Conservation (phyloP, 805 yeast species). For the Myxozyma vanderwaltii region DNA sequence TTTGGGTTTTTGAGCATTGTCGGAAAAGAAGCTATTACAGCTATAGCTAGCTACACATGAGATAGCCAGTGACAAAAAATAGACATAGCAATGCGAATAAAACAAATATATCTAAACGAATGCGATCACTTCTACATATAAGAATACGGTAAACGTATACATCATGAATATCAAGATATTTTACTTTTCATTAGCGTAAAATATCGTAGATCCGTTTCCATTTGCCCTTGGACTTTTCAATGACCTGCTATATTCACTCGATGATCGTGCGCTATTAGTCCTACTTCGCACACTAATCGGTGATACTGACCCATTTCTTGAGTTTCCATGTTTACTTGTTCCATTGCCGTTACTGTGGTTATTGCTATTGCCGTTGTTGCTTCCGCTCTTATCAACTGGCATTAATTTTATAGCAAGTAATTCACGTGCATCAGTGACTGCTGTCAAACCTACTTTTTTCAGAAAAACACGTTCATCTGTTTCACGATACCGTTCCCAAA, state of each 20-base stretch:
- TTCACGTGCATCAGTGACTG: slow-evolving; percentile 25
- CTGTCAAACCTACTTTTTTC: slow-evolving; percentile 21
- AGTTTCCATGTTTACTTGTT: neutral
- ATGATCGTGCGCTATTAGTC: neutral
- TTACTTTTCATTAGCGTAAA: neutral
- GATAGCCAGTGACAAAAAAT: neutral
- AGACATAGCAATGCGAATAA: neutral
- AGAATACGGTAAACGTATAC: neutral
- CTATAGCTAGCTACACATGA: too few species aligned
- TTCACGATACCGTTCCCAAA: slow-evolving; percentile 33
- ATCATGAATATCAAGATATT: neutral
- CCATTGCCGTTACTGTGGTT: neutral
- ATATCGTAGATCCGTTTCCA: neutral
- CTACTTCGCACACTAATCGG: slow-evolving; percentile 6
- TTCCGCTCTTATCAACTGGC: slow-evolving; percentile 3
- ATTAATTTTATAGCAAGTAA: slow-evolving; percentile 10
- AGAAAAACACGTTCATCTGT: slow-evolving; percentile 32
- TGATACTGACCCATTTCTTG: neutral
- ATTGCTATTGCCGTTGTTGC: neutral
- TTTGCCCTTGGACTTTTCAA: neutral
- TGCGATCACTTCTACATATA: neutral
- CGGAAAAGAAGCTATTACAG: too few species aligned
- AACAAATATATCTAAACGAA: neutral
- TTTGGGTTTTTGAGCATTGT: too few species aligned
- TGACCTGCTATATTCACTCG: neutral